These are phyloP conservation scores for Centaurea solstitialis DNA, from an alignment of 129 eudicot genomes.

Conservation along the genomic window DNA sequence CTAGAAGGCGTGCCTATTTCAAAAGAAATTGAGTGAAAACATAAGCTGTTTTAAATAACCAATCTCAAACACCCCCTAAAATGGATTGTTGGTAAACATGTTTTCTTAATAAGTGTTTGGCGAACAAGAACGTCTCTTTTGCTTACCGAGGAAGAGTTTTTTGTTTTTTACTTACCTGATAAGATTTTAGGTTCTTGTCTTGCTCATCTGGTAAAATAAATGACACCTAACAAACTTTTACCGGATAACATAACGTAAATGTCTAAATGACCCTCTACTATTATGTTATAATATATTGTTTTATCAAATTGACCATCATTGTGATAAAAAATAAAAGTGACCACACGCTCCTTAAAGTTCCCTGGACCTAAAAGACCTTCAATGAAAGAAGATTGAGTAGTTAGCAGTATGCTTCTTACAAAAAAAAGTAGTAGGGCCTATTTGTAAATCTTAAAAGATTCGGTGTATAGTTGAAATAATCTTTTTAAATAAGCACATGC, in stretches of 20 bases:
- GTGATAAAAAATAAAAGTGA: neutral
- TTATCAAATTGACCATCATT: neutral
- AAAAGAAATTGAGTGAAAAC: no score
- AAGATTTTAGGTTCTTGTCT: neutral
- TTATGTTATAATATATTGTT: neutral
- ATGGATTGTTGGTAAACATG: neutral
- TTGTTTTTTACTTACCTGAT: neutral
- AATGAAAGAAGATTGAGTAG: neutral
- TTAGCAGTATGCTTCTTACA: neutral
- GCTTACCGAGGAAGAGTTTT: neutral
- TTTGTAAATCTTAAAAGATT: neutral
- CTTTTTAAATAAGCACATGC: neutral
- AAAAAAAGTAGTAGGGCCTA: neutral
- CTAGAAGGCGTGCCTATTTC: no score
- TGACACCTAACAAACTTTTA: neutral
- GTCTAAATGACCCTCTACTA: neutral
- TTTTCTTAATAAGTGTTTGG: neutral
- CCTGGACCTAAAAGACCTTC: neutral
- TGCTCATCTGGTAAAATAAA: no score
- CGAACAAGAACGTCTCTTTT: neutral
- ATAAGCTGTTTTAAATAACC: no score
- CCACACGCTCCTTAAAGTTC: neutral
- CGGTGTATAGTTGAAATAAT: neutral
- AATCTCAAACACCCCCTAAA: no score
- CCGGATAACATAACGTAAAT: neutral